Evolutionary conservation across 345 rosid genomes (phyloP).

Genomic region (Trapa incisa): DNA sequence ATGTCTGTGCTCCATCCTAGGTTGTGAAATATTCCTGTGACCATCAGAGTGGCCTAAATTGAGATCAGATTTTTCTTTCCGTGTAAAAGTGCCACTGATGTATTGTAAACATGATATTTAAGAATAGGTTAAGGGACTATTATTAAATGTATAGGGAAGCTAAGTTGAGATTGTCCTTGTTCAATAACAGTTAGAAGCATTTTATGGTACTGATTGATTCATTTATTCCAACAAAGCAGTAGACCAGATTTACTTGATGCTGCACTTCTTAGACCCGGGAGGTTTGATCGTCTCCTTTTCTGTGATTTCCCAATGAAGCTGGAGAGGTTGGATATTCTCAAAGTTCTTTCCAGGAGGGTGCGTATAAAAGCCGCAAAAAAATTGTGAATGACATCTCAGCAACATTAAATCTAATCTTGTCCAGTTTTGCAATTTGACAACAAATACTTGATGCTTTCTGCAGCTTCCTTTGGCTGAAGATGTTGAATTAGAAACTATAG

Average conservation of each 20-base stretch:
- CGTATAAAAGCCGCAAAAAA: neutral
- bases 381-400: neutral
- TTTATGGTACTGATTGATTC: constrained; percentile 2
- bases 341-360: constrained; percentile 78
- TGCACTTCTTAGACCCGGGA: constrained; percentile 83
- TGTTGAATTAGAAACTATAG: constrained; percentile 53
- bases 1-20: neutral
- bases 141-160: neutral
- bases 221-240: constrained; percentile 35
- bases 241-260: constrained; percentile 95
- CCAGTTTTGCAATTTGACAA: neutral
- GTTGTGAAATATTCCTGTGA: neutral
- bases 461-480: constrained; percentile 70
- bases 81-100: neutral
- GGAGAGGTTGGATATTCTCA: constrained; percentile 72
- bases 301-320: constrained; percentile 76
- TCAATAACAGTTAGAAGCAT: neutral
- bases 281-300: constrained; percentile 82
- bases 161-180: neutral
- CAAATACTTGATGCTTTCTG: constrained; percentile 10
- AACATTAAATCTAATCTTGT: neutral
- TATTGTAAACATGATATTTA: neutral
- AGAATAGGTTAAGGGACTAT: neutral
- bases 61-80: neutral
- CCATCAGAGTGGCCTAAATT: neutral